Conservation (phyloP, 2,329 filamentous ascomycete species). For the Rutstroemia sydowiana region DNA sequence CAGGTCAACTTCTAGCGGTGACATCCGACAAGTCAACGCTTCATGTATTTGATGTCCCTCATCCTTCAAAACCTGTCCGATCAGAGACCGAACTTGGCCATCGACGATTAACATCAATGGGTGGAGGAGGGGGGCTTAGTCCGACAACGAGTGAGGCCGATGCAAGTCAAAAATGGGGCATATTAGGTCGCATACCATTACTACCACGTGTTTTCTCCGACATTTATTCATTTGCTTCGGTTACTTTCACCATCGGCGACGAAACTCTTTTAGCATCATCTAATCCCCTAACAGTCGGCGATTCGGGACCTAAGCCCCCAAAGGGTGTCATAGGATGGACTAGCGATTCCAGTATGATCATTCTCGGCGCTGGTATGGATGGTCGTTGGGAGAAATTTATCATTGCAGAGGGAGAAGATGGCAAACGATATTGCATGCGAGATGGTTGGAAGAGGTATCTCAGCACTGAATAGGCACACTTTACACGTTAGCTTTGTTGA, state of each 20-base stretch:
- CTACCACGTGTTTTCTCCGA: slow-evolving; percentile 86
- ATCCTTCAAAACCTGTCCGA: slow-evolving; percentile 36
- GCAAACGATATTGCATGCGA: slow-evolving; percentile 56
- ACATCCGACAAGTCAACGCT: slow-evolving; percentile 96
- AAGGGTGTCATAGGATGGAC: slow-evolving; percentile 87
- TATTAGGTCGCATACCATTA: slow-evolving; percentile 74
- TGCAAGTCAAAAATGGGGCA: slow-evolving; percentile 71
- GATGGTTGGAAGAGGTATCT: slow-evolving; percentile 82
- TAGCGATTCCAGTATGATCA: slow-evolving; percentile 63
- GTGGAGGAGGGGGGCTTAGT: slow-evolving; percentile 23
- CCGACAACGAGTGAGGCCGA: slow-evolving; percentile 37
- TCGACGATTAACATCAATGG: slow-evolving; percentile 28
- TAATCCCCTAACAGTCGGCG: slow-evolving; percentile 38
- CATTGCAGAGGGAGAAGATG: slow-evolving; percentile 60
- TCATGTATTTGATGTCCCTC: slow-evolving; percentile 83
- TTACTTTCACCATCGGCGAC: slow-evolving; percentile 76
- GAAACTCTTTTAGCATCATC: slow-evolving; percentile 60
- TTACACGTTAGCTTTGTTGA: not conserved
- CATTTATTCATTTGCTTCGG: slow-evolving; percentile 75
- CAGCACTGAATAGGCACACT: slow-evolving; percentile 27
- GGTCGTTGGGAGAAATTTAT: slow-evolving; percentile 85
- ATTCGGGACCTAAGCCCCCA: slow-evolving; percentile 44
- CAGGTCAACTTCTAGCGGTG: slow-evolving; percentile 72
- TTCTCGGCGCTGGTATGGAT: slow-evolving; percentile 72
- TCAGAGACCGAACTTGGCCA: slow-evolving; percentile 29